Evolutionary conservation across 208 protist genomes (phyloP).

Genomic region (Trypanosoma grayi): DNA sequence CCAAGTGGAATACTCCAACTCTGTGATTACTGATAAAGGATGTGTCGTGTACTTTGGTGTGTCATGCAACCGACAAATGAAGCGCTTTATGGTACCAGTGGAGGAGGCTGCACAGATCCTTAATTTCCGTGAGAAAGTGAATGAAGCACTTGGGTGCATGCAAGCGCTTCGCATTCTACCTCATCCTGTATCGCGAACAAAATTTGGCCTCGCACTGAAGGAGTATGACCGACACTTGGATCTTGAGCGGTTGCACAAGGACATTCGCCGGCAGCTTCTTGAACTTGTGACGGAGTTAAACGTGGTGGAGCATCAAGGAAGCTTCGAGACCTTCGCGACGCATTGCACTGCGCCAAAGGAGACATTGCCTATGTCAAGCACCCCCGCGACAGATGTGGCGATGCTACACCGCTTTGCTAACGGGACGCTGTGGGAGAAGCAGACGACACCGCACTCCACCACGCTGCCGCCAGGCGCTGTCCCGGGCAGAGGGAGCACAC

Average conservation of each 20-base stretch:
- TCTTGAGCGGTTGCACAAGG: conserved; percentile 52
- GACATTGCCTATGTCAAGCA: conserved; percentile 30
- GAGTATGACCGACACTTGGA: conserved; percentile 70
- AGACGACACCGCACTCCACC: conserved; percentile 7
- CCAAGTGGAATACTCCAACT: conserved; percentile 77
- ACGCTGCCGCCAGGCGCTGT: not conserved
- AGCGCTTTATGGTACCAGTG: conserved; percentile 74
- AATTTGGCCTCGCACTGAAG: conserved; percentile 69
- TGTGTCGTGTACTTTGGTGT: conserved; percentile 81
- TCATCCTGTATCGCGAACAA: conserved; percentile 59
- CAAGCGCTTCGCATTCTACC: conserved; percentile 62
- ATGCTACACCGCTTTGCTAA: conserved; percentile 61
- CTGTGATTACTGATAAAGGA: conserved; percentile 51
- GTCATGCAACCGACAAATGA: conserved; percentile 84
- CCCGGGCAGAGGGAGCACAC: not conserved
- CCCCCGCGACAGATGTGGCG: conserved; percentile 58
- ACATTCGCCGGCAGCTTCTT: conserved; percentile 57
- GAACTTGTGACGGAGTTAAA: conserved; percentile 72
- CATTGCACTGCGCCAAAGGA: conserved; percentile 66
- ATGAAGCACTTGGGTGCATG: conserved; percentile 64
- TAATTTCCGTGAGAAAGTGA: conserved; percentile 78
- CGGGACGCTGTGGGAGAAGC: conserved; percentile 28
- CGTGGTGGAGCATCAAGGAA: conserved; percentile 81
- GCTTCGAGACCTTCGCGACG: conserved; percentile 56
- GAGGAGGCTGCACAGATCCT: conserved; percentile 72